A percentile compares a stretch with the other conserved stretches of the same genome.
phyloP scores from a whole-genome alignment of 148 eudicot species.

The Camellia lanceoleosa region DNA sequence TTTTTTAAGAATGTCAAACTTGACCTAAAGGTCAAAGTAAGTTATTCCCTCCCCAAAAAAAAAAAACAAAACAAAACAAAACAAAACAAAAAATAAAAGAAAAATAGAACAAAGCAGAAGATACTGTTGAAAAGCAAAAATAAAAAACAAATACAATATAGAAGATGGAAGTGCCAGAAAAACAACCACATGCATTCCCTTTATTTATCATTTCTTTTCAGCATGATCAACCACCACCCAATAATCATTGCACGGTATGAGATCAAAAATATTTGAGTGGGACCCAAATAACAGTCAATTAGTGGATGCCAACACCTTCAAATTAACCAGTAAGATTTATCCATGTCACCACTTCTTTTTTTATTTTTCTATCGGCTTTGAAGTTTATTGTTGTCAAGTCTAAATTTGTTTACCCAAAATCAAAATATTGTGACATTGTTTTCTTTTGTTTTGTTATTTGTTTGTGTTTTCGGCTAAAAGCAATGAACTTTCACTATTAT shows the following conservation, averaged over 20 bases:
- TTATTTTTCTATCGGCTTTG: no score
- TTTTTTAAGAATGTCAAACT: no score
- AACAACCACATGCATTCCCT: conserved; percentile 48
- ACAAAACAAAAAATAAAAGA: no score
- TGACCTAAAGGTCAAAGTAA: no score
- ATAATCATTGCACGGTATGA: conserved; percentile 37
- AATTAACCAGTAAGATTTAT: conserved; percentile 2
- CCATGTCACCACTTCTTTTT: conserved; percentile 2
- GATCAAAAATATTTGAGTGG: conserved; percentile 9
- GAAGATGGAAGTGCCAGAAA: conserved; percentile 24
- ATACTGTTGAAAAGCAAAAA: neutral
- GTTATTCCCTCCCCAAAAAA: no score
- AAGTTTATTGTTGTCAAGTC: neutral
- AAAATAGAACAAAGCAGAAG: neutral
- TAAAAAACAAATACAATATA: conserved; percentile 5
- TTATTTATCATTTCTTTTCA: conserved; percentile 21
- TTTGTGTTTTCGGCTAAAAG: neutral
- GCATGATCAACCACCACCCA: conserved; percentile 20
- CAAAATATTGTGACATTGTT: neutral
- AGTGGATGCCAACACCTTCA: conserved; percentile 22
- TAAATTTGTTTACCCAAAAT: neutral
- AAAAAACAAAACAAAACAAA: no score
- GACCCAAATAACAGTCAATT: conserved; percentile 4
- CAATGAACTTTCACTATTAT: neutral
- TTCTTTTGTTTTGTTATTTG: neutral